Evolutionary conservation across 768 basidiomycete species (phyloP).

Genomic region (Albatrellus ellisii): DNA sequence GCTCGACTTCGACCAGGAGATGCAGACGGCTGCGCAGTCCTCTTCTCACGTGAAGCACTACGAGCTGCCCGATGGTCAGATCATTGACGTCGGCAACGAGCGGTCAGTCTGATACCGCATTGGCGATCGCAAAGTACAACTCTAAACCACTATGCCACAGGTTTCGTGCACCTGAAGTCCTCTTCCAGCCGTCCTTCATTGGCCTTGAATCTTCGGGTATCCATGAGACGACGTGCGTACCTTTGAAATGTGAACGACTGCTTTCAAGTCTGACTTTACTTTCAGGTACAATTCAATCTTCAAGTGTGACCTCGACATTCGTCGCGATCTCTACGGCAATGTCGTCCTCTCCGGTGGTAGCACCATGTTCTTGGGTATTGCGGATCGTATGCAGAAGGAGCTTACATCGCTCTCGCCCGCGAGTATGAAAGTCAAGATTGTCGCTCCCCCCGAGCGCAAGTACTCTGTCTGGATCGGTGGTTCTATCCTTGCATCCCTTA

Average conservation of each 20-base stretch:
- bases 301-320: slow-evolving; percentile 52
- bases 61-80: slow-evolving; percentile 86
- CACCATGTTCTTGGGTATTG: slow-evolving; percentile 51
- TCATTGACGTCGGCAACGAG: slow-evolving; percentile 76
- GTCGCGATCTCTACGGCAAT: slow-evolving; percentile 43
- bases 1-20: slow-evolving; percentile 87
- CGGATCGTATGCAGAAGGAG: slow-evolving; percentile 64
- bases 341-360: slow-evolving; percentile 50
- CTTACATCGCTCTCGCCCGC: slow-evolving; percentile 50
- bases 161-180: slow-evolving; percentile 44
- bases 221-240: slow-evolving; percentile 44
- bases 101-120: slow-evolving; percentile 22
- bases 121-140: neutral
- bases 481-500: slow-evolving; percentile 38
- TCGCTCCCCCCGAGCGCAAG: slow-evolving; percentile 57
- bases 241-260: neutral
- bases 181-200: slow-evolving; percentile 47
- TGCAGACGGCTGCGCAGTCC: slow-evolving; percentile 81
- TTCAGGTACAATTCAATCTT: slow-evolving; percentile 63
- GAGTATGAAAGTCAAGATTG: slow-evolving; percentile 61
- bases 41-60: slow-evolving; percentile 89
- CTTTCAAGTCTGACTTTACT: neutral
- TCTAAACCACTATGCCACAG: slow-evolving; percentile 14
- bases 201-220: slow-evolving; percentile 79
- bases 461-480: slow-evolving; percentile 55